Conservation (phyloP, 169 alveolate genomes). For the Cryptosporidium xiaoi region DNA sequence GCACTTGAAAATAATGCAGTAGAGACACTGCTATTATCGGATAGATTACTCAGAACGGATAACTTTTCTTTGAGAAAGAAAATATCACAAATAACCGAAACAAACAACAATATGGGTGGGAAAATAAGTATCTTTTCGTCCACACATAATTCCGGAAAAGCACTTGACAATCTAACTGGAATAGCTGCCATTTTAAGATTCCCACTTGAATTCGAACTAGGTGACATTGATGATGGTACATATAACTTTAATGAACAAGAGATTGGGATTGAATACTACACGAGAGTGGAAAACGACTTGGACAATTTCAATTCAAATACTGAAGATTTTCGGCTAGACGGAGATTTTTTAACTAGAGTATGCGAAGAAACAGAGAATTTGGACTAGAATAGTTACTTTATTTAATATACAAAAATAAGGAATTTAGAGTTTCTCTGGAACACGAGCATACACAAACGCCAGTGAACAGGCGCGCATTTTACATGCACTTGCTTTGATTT, state of each 20-base stretch:
- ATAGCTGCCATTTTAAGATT: constrained; percentile 63
- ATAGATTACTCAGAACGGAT: constrained; percentile 10
- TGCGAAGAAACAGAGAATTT: neutral
- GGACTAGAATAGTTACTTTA: neutral
- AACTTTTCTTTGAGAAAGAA: constrained; percentile 4
- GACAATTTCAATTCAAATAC: neutral
- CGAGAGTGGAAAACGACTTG: neutral
- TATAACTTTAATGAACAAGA: neutral
- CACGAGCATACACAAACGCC: no score
- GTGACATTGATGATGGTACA: neutral
- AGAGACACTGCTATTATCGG: constrained; percentile 43
- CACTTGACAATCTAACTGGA: constrained; percentile 50
- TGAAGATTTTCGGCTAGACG: neutral
- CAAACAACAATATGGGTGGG: constrained; percentile 50
- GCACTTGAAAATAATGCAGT: constrained; percentile 52
- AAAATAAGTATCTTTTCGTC: constrained; percentile 21
- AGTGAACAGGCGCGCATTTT: no score
- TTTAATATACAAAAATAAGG: no score
- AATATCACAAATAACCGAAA: constrained; percentile 25
- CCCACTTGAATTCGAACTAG: constrained; percentile 12
- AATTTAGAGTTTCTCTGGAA: no score
- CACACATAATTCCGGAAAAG: constrained; percentile 52
- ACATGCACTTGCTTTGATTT: no score
- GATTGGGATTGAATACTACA: neutral
- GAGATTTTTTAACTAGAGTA: neutral